Evolutionary conservation across 2,329 filamentous ascomycete genomes (phyloP).

Genomic region (Blastomyces percursus): DNA sequence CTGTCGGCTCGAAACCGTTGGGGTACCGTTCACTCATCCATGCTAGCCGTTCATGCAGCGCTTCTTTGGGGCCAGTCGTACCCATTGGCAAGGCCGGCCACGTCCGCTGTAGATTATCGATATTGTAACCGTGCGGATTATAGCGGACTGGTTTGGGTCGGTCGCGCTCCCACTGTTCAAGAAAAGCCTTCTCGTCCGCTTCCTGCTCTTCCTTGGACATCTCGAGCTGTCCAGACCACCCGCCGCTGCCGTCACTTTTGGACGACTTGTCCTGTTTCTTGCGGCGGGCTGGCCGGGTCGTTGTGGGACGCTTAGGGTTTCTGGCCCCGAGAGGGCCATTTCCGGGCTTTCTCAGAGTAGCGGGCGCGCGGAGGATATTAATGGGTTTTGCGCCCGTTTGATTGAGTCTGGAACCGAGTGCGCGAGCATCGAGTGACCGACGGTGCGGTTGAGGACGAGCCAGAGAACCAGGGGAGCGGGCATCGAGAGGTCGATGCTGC

Average conservation of each 20-base stretch:
- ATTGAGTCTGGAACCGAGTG: slow-evolving; percentile 17
- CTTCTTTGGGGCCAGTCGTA: slow-evolving; percentile 17
- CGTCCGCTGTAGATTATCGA: slow-evolving; percentile 26
- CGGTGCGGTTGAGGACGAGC: slow-evolving; percentile 6
- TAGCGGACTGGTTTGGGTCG: slow-evolving; percentile 27
- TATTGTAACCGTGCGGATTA: slow-evolving; percentile 24
- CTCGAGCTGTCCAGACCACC: slow-evolving; percentile 1
- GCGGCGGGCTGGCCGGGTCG: background rate
- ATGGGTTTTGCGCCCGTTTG: slow-evolving; percentile 17
- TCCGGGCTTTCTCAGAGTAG: slow-evolving; percentile 13
- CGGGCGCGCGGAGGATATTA: slow-evolving; percentile 24
- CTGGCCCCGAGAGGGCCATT: no score
- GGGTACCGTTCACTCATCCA: slow-evolving; percentile 26
- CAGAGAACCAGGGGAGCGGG: background rate
- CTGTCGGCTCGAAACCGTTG: slow-evolving; percentile 26
- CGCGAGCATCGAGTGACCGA: slow-evolving; percentile 27
- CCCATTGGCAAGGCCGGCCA: slow-evolving; percentile 32
- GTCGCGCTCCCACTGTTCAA: slow-evolving; percentile 23
- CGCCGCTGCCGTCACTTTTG: slow-evolving; percentile 7
- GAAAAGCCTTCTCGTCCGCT: slow-evolving; percentile 22
- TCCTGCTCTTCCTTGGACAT: slow-evolving; percentile 7
- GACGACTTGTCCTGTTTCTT: slow-evolving; percentile 10
- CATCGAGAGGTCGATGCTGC: background rate
- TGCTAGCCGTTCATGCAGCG: slow-evolving; percentile 27
- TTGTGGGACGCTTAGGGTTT: background rate